Evolutionary conservation across 1,284 basidiomycete species (phyloP), one percentile per base, ranked within the genome.

Genomic region (Marasmius sp.): DNA sequence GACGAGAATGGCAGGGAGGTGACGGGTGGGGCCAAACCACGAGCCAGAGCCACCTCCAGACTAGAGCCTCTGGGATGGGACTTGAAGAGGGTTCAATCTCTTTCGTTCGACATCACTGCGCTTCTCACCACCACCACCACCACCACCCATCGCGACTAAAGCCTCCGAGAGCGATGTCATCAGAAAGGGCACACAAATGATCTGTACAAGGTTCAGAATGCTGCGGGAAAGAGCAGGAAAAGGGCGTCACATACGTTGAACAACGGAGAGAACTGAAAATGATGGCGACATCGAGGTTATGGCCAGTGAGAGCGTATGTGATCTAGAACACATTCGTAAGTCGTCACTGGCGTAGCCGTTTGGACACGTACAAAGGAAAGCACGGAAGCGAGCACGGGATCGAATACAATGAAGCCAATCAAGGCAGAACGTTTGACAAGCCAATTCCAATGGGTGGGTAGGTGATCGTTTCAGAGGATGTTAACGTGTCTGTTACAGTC

Each of bases 191-290:
- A 64, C 53, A 27, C 85, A 82, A 66, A 88, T 83, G 64, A 86
- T 82, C 85, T 87, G 64, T 33, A 51, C 58, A 48, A 12, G 36
- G 51, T 37, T 20, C 43, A 22, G 55, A 48, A n/a, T 47, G 37
- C 16, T 34, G 18, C 27, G 52, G 33, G n/a, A 5, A 27, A 11
- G 20, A 58, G 50, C 36, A 20, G 58, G 33, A 27, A 16, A 39
- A 16, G 56, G 27, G 12, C n/a, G 65, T n/a, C 14, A 56, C 64
- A 34, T 59, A 93, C 85, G 68, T 90, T 89, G 81, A 94, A 92
- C 62, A 89, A 80, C 64, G 86, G 12, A 95, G 74, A 11, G 87
- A 86, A n/a, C 84, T 83, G 74, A 94, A 94, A 63, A 94, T 88
- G 66, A 83, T 80, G 2, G 89, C 87, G 7, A 91, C 77, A 66